phyloP scores from a whole-genome alignment of 2,329 filamentous ascomycete genomes.

The Alternaria solani region DNA sequence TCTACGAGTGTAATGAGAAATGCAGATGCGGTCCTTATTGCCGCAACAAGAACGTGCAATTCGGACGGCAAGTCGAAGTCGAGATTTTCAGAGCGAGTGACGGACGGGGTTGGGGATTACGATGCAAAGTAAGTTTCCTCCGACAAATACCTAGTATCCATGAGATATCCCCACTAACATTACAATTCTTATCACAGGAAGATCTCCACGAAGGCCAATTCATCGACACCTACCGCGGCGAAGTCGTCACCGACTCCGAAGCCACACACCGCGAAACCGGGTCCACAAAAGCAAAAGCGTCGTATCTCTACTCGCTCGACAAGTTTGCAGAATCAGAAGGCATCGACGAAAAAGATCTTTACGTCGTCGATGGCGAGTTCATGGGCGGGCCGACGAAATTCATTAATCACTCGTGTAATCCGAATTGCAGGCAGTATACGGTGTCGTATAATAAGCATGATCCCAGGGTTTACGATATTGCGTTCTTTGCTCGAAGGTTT shows the following conservation, averaged over 20 bases:
- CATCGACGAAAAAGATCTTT: constrained; percentile 53
- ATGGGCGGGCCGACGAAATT: constrained; percentile 81
- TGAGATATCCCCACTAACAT: background rate
- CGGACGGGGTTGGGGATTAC: constrained; percentile 80
- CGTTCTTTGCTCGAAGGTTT: constrained; percentile 74
- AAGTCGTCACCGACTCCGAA: constrained; percentile 62
- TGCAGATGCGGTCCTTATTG: constrained; percentile 72
- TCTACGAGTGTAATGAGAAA: constrained; percentile 81
- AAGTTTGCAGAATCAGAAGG: constrained; percentile 74
- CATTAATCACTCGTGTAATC: constrained; percentile 83
- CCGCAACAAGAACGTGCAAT: constrained; percentile 78
- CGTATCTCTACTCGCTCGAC: constrained; percentile 82
- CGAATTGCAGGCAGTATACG: constrained; percentile 81
- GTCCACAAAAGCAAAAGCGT: constrained; percentile 70
- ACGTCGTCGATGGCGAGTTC: constrained; percentile 71
- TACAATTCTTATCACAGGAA: constrained; percentile 39
- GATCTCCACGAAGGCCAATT: constrained; percentile 77
- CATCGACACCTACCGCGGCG: constrained; percentile 79
- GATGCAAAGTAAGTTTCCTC: constrained; percentile 57
- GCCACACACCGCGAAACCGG: constrained; percentile 69
- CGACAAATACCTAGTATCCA: background rate
- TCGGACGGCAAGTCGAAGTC: constrained; percentile 73
- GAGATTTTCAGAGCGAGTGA: constrained; percentile 76
- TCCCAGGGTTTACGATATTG: constrained; percentile 76
- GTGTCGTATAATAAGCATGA: constrained; percentile 80